phyloP scores from a whole-genome alignment of 495 filamentous ascomycete genomes.

The Chaetomidium leptoderma region DNA sequence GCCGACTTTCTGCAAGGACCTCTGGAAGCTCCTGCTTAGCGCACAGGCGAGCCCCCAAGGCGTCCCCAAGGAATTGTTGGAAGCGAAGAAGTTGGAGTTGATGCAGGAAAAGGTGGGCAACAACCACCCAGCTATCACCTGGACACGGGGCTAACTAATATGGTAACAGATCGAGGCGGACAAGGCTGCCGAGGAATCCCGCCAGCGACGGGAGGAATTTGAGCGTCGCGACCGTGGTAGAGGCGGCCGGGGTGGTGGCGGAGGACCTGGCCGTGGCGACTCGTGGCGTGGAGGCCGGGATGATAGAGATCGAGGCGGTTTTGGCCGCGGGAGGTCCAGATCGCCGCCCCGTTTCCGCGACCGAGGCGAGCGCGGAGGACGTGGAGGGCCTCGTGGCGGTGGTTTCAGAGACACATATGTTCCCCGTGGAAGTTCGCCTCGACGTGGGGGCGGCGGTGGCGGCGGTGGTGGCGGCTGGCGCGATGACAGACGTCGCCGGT shows the following conservation, averaged over 20 bases:
- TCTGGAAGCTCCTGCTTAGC: slow-evolving; percentile 88
- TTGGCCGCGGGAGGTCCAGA: slow-evolving; percentile 51
- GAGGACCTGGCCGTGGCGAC: slow-evolving; percentile 39
- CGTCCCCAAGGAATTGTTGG: slow-evolving; percentile 88
- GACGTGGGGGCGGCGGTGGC: slow-evolving; percentile 22
- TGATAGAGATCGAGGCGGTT: slow-evolving; percentile 34
- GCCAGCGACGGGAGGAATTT: slow-evolving; percentile 56
- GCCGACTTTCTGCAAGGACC: slow-evolving; percentile 81
- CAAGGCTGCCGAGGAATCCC: slow-evolving; percentile 70
- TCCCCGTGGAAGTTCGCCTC: slow-evolving; percentile 27
- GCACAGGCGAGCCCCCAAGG: slow-evolving; percentile 84
- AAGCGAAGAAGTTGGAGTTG: slow-evolving; percentile 92
- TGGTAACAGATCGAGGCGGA: slow-evolving; percentile 68
- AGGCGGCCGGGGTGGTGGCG: slow-evolving; percentile 51
- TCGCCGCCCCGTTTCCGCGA: slow-evolving; percentile 56
- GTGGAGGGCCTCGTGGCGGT: slow-evolving; percentile 21
- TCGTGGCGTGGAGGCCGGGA: slow-evolving; percentile 36
- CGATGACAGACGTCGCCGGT: slow-evolving; percentile 32
- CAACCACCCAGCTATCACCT: neutral
- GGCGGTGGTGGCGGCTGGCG: slow-evolving; percentile 23
- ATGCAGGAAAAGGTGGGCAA: slow-evolving; percentile 79
- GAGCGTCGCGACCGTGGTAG: slow-evolving; percentile 59
- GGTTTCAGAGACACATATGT: slow-evolving; percentile 31
- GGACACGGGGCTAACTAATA: slow-evolving; percentile 17
- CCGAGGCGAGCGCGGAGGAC: slow-evolving; percentile 23